Base-by-base conservation (phyloP, 495 filamentous ascomycete species). In the Aspergillus conjunctus region DNA sequence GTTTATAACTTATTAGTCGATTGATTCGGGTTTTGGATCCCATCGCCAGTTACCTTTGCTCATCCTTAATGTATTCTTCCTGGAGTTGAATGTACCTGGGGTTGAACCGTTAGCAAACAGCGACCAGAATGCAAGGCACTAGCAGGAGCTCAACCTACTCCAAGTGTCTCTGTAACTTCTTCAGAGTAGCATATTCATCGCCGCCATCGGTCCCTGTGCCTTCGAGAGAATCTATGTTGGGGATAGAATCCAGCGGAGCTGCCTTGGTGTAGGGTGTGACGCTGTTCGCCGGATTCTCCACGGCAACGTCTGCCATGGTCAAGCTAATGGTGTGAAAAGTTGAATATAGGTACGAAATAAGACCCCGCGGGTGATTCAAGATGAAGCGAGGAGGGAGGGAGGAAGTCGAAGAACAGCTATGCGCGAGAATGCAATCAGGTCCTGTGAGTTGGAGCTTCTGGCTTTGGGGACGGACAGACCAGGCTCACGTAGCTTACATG, bases 31-130 rank as follows among this genome's bases (percentile, higher is more conserved):
- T 26, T 26, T 26, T 26, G 2, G 26, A 26, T 2, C 26, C 26
- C 26, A 26, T 26, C 26, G 26, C 26, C 26, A 26, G 5, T 45
- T 84, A 90, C 91, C 92, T 87, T 77, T 98, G 94, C 82, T 98
- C 94, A 84, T 98, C 95, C 80, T 98, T 98, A 85, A 98, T 98
- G 79, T 98, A 98, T 73, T 98, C 95, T 79, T 98, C 94, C 78
- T 98, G 94, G 64, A 98, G 84, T 73, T 96, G 89, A 72, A 98
- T 97, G 77, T 96, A 97, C 73, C 89, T 92, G 48, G 37, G 41
- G 43, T 56, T 50, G 51, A 43, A 59, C 51, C 46, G 71, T 82
- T 64, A 82, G 74, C 65, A 4, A 26, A 26, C 59, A 39, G 22
- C 26, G 41, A 46, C 18, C 17, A 26, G 30, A 7, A 52, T 41